Base-by-base conservation (phyloP, 352 stramenopile species). In the Phytophthora nicotianae region DNA sequence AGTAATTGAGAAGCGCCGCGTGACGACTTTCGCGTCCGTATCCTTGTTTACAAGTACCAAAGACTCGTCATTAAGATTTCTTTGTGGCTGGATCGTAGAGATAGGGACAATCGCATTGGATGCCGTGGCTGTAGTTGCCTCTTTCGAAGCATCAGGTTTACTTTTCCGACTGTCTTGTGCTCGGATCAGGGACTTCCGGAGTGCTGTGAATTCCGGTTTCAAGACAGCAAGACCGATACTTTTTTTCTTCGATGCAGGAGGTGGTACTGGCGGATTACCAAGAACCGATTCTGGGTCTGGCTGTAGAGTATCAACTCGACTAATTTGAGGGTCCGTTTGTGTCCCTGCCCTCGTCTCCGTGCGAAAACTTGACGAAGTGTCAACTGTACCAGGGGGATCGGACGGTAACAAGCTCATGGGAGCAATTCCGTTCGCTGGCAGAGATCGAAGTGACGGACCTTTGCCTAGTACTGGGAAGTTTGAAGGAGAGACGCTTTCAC, bases 1-100 rank as follows among this genome's bases (percentile, higher is more conserved):
- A 23, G 45, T 70, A 45, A 72, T 57, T 2, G 79, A 83, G 41
- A 78, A 79, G 13, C 75, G 75, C 9, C 78, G 55, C 1, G 74
- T 69, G 4, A 48, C 32, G 32, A 81, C 58, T 17, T 65, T 70
- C 16, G 65, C 49, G 21, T 77, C 65, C n/a, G 29, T 38, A 9
- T 68, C 45, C 56, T 55, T 50, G 3, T n/a, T 54, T 0, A 26
- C 24, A 3, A 32, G 20, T 29, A 8, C 1, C 21, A 55, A 37
- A 13, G 52, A n/a, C 3, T 72, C 59, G 11, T 33, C 8, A 11
- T 33, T 33, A 19, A 23, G 41, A 13, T 7, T 20, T 6, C 33
- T 37, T 1, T 4, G 35, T 7, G 16, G n/a, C 17, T 40, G 9
- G n/a, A 11, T 38, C 16, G 23, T 21, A 16, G 9, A 8, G 27